Conservation (phyloP, 805 yeast species). For the Kazachstania bromeliacearum region DNA sequence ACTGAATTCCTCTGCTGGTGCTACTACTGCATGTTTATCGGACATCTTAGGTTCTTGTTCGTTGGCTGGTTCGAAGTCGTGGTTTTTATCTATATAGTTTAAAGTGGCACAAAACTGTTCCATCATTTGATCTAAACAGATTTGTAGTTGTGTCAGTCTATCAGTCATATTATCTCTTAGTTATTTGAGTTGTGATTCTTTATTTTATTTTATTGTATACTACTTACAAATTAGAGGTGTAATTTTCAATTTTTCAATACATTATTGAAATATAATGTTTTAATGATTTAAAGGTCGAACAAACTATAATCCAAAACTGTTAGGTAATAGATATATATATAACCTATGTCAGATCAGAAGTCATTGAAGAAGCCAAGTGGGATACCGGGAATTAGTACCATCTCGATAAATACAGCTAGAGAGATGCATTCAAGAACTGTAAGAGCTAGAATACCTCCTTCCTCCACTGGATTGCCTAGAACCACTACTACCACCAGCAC, state of each 20-base stretch:
- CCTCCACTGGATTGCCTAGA: not conserved
- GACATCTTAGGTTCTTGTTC: slow-evolving; percentile 46
- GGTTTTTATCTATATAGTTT: slow-evolving; percentile 71
- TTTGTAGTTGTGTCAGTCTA: slow-evolving; percentile 80
- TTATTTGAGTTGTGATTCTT: no score
- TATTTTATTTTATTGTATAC: no score
- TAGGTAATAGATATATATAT: no score
- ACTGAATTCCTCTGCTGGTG: slow-evolving; percentile 36
- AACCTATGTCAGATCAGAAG: no score
- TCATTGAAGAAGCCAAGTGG: not conserved
- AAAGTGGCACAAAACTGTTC: slow-evolving; percentile 75
- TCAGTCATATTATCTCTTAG: slow-evolving; percentile 78
- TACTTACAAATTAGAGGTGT: no score
- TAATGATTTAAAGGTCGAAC: not conserved
- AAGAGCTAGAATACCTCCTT: slow-evolving; percentile 27
- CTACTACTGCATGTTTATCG: slow-evolving; percentile 52
- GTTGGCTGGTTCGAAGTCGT: slow-evolving; percentile 41
- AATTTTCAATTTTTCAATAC: no score
- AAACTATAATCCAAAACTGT: no score
- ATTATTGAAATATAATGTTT: not conserved
- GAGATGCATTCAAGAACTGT: slow-evolving; percentile 43
- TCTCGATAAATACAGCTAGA: slow-evolving; percentile 52
- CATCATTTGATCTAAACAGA: slow-evolving; percentile 69
- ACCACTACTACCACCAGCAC: slow-evolving; percentile 3
- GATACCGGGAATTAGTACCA: slow-evolving; percentile 38